Conservation (phyloP, 1,139 yeast genomes). For the Candida tropicalis region DNA sequence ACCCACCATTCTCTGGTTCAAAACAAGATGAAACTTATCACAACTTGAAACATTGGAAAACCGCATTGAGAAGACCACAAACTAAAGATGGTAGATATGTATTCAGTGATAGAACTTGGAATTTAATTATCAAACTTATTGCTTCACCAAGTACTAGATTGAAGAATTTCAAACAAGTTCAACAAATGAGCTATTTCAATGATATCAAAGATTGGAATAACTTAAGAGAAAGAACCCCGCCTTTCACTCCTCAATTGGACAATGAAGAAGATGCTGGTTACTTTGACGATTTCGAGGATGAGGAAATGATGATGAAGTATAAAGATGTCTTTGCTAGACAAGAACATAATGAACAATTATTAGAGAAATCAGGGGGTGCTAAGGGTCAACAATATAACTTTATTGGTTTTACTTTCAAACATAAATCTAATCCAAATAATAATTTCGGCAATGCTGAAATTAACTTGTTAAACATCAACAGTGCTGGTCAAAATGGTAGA, state of each 20-base stretch:
- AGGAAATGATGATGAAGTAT: slow-evolving; percentile 95
- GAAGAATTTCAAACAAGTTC: slow-evolving; percentile 78
- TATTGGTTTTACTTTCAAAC: slow-evolving; percentile 96
- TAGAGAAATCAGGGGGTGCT: slow-evolving; percentile 55
- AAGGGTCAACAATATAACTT: slow-evolving; percentile 57
- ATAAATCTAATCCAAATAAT: slow-evolving; percentile 67
- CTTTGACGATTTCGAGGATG: slow-evolving; percentile 96
- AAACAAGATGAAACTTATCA: slow-evolving; percentile 93
- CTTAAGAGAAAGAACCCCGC: slow-evolving; percentile 75
- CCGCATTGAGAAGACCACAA: slow-evolving; percentile 85
- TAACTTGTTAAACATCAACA: slow-evolving; percentile 35
- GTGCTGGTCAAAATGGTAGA: slow-evolving; percentile 21
- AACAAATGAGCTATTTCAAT: slow-evolving; percentile 75
- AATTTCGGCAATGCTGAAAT: slow-evolving; percentile 47
- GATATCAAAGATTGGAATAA: slow-evolving; percentile 75
- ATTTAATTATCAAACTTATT: slow-evolving; percentile 73
- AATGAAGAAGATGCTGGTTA: slow-evolving; percentile 98
- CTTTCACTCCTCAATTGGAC: slow-evolving; percentile 95
- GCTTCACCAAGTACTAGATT: slow-evolving; percentile 79
- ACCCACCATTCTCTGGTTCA: slow-evolving; percentile 96
- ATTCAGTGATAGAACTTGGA: slow-evolving; percentile 97
- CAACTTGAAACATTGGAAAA: slow-evolving; percentile 91
- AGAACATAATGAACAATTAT: slow-evolving; percentile 78
- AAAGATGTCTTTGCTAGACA: slow-evolving; percentile 94
- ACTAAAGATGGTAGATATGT: slow-evolving; percentile 90